Percentiles rank a stretch among this genome's conserved stretches.
phyloP scores from a whole-genome alignment of 345 rosid species.

The Rhodomyrtus tomentosa region DNA sequence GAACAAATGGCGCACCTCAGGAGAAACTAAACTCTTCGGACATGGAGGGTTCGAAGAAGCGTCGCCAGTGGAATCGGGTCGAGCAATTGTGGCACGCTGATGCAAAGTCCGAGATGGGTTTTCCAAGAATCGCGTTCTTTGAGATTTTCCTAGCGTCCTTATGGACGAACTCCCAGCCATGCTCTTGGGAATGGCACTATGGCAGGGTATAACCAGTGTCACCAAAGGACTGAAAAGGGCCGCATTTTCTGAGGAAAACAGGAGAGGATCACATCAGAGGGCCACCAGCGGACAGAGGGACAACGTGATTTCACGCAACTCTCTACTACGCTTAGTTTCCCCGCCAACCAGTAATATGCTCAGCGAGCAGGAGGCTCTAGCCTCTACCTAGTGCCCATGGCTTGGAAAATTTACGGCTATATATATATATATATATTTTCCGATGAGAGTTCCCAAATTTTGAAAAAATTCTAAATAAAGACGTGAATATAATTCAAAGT shows the following conservation, averaged over 20 bases:
- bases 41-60: not conserved
- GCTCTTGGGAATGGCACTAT: not conserved
- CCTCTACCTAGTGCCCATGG: not conserved
- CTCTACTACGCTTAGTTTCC: no score
- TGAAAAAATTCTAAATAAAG: no score
- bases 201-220: not conserved
- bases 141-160: not conserved
- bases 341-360: no score
- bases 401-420: not conserved
- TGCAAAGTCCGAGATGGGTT: not conserved
- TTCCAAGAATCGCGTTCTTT: not conserved
- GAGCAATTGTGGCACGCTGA: not conserved
- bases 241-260: not conserved
- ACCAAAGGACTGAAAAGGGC: not conserved
- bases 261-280: not conserved
- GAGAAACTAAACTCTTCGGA: not conserved
- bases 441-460: not conserved
- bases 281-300: not conserved
- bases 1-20: conserved; percentile 1
- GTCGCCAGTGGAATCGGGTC: not conserved
- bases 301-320: not conserved
- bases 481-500: no score
- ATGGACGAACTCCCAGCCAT: not conserved
- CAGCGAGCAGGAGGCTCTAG: no score
- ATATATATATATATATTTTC: not conserved